Evolutionary conservation across 495 filamentous ascomycete genomes (phyloP), one percentile per base, ranked within the genome.

Genomic region (Penicillium angulare): DNA sequence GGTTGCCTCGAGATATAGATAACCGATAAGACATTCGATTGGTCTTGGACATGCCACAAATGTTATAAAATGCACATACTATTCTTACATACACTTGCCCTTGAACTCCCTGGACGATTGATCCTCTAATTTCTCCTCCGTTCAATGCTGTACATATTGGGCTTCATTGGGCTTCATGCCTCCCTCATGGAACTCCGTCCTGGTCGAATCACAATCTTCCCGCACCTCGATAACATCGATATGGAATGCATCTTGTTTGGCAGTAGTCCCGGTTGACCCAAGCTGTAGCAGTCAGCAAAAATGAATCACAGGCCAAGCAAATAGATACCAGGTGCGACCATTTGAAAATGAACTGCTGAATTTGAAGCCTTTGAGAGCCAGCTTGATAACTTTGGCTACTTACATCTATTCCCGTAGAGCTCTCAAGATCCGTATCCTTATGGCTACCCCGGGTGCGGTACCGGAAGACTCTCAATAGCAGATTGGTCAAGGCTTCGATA

Each of bases 1-100:
- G 31, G 46, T 49, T 52, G 40, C 53, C 13, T 31, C 47, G 4
- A 22, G 23, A 17, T 49, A 40, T 15, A 48, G 45, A 18, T 44
- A 44, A 23, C n/a, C 12, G 22, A n/a, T n/a, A 15, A 32, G 20
- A 13, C 39, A 10, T 26, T 7, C 6, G 42, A 10, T 31, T 26
- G 21, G 7, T 38, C 26, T 6, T 5, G 26, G 26, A 35, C n/a
- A n/a, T 41, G 1, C 13, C 22, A 7, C 2, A 10, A 21, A 23
- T 9, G 22, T 23, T 3, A 41, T 41, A 15, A 23, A 41, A 26
- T 15, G 38, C 38, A 41, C 21, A 40, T 40, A 23, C 13, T n/a
- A 35, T 35, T 6, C 10, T n/a, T 24, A 24, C 12, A 23, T n/a
- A 13, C 17, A 4, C 10, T 23, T 13, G 22, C 20, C 20, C 21